Conservation (phyloP, 2,329 filamentous ascomycete species). For the Fusarium papillatum region DNA sequence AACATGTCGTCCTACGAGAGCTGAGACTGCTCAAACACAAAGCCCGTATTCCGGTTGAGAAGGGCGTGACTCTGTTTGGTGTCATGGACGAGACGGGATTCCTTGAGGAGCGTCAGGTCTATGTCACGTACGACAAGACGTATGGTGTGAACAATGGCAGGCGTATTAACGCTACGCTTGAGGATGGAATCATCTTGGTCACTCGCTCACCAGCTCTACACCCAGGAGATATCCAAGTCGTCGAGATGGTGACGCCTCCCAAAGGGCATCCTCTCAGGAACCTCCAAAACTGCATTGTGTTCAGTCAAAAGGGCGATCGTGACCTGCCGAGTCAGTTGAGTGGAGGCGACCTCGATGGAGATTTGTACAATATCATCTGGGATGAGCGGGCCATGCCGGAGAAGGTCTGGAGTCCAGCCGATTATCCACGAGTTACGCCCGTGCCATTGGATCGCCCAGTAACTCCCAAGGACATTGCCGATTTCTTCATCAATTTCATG, state of each 20-base stretch:
- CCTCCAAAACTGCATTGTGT: constrained; percentile 82
- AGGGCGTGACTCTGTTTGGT: constrained; percentile 84
- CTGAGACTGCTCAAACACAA: constrained; percentile 84
- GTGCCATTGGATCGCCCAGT: constrained; percentile 73
- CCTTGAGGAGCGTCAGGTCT: constrained; percentile 77
- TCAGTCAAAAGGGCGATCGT: constrained; percentile 77
- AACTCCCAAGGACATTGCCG: constrained; percentile 74
- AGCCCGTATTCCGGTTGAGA: constrained; percentile 77
- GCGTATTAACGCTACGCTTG: constrained; percentile 46
- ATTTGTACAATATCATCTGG: constrained; percentile 85
- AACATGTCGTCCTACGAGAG: constrained; percentile 78
- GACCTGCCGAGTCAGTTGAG: constrained; percentile 85
- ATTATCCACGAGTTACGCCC: constrained; percentile 74
- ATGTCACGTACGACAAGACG: constrained; percentile 67
- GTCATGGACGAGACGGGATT: constrained; percentile 86
- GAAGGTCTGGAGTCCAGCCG: constrained; percentile 68
- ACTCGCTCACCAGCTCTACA: constrained; percentile 87
- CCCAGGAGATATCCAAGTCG: constrained; percentile 83
- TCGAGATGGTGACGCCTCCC: constrained; percentile 72
- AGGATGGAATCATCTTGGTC: constrained; percentile 67
- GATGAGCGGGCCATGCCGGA: constrained; percentile 66
- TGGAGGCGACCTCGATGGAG: constrained; percentile 88
- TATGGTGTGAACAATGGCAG: constrained; percentile 33
- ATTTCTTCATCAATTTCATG: constrained; percentile 88
- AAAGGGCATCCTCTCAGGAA: constrained; percentile 69